Conservation (phyloP, 192 early-diverging fungal species). For the Backusella circina region DNA sequence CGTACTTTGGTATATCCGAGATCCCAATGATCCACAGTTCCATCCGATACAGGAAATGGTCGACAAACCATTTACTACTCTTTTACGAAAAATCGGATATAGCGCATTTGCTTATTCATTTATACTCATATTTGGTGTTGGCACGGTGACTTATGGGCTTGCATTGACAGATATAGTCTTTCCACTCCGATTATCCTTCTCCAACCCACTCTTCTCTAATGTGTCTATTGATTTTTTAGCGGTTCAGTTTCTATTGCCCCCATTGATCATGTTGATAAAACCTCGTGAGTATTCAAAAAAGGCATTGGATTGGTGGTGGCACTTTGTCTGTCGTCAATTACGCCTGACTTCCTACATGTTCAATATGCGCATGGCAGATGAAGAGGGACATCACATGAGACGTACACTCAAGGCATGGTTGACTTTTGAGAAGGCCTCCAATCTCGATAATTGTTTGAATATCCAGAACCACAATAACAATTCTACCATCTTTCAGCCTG, state of each 20-base stretch:
- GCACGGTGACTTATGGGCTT: constrained; percentile 46
- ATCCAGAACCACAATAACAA: constrained; percentile 40
- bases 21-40: constrained; percentile 94
- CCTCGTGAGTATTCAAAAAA: constrained; percentile 54
- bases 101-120: constrained; percentile 85
- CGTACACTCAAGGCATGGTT: constrained; percentile 52
- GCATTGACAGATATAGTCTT: constrained; percentile 35
- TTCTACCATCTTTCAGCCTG: constrained; percentile 52
- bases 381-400: constrained; percentile 67
- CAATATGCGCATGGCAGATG: constrained; percentile 58
- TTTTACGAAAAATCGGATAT: constrained; percentile 81
- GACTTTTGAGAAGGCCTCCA: constrained; percentile 36
- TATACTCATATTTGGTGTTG: constrained; percentile 74
- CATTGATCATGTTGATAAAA: constrained; percentile 53
- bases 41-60: constrained; percentile 92
- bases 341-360: constrained; percentile 86
- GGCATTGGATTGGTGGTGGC: constrained; percentile 68
- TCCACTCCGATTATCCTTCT: constrained; percentile 61
- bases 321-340: constrained; percentile 50
- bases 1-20: constrained; percentile 97
- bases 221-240: constrained; percentile 74
- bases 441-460: constrained; percentile 40
- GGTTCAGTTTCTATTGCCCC: constrained; percentile 73
- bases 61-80: constrained; percentile 69
- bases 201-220: constrained; percentile 54